These are phyloP conservation scores for Astrephomene gubernaculifera DNA, from an alignment of 139 green algal genomes.

Conservation along the genomic window DNA sequence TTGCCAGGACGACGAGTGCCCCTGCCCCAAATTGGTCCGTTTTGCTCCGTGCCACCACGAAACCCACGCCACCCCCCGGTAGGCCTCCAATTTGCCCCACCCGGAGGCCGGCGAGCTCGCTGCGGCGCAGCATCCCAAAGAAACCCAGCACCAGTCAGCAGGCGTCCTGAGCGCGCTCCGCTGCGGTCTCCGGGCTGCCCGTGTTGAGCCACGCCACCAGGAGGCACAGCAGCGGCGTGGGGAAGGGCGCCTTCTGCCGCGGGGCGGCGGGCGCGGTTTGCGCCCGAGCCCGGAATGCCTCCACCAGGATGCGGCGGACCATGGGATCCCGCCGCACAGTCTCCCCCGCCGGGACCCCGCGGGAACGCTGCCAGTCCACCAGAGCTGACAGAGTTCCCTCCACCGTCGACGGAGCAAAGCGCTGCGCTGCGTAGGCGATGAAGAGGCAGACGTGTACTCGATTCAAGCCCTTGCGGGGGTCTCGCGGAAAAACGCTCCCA, in stretches of 20 bases:
- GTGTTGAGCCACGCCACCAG: not conserved
- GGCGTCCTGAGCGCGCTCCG: not conserved
- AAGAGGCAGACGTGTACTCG: not conserved
- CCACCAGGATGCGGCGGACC: not conserved
- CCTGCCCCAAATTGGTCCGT: not conserved
- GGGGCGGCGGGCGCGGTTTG: not conserved
- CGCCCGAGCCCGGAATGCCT: not conserved
- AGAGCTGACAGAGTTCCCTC: not conserved
- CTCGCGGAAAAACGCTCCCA: not conserved
- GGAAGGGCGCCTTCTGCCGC: not conserved
- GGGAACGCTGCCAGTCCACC: conserved; percentile 4
- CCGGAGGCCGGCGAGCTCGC: not conserved
- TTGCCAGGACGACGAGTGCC: not conserved
- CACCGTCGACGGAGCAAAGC: not conserved
- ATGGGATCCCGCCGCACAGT: not conserved
- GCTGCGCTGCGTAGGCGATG: not conserved
- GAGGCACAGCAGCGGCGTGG: not conserved
- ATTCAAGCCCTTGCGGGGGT: not conserved
- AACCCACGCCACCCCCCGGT: not conserved
- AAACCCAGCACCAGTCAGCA: conserved; percentile 1
- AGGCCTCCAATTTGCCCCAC: not conserved
- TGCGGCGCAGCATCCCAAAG: conserved; percentile 13
- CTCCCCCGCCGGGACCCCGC: not conserved
- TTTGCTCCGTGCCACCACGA: not conserved
- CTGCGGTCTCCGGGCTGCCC: no score